Percentiles rank a stretch among this genome's conserved stretches.
These are phyloP conservation scores for Mentha longifolia DNA, from an alignment of 257 asterid species.

Conservation along the genomic window DNA sequence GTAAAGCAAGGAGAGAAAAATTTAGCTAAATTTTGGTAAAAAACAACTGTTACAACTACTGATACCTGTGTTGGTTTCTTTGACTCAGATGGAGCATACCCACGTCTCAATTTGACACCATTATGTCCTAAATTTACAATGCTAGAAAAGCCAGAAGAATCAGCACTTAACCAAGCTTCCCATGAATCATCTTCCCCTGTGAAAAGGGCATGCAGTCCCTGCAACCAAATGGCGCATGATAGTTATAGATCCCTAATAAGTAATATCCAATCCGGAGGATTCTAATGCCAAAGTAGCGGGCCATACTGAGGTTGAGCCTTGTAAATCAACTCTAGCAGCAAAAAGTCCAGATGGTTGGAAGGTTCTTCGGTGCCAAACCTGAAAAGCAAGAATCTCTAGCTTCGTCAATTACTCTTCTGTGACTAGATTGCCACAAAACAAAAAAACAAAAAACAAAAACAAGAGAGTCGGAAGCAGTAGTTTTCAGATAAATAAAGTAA, in stretches of 20 bases:
- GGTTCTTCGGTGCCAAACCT: constrained; percentile 97
- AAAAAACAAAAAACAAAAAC: constrained; percentile 12
- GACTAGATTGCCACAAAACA: constrained; percentile 13
- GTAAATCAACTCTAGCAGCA: constrained; percentile 98
- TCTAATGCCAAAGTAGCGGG: constrained; percentile 19
- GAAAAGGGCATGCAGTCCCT: constrained; percentile 91
- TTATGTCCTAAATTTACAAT: constrained; percentile 55
- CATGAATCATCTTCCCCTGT: constrained; percentile 97
- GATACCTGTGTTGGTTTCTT: constrained; percentile 90
- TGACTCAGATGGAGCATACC: constrained; percentile 83
- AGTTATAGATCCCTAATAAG: constrained; percentile 16
- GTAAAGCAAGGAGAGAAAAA: constrained; percentile 1
- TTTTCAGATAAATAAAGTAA: constrained; percentile 12
- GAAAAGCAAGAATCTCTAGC: constrained; percentile 36
- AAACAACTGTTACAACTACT: constrained; percentile 11
- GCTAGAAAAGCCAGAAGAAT: constrained; percentile 73
- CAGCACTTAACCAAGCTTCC: constrained; percentile 92
- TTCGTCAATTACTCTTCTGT: constrained; percentile 27
- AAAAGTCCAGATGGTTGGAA: constrained; percentile 97
- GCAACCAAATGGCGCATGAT: constrained; percentile 33
- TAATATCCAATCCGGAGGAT: background rate
- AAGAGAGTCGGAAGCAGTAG: background rate
- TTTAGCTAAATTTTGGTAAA: constrained; percentile 10
- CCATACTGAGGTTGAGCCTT: constrained; percentile 85
- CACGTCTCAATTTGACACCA: constrained; percentile 83